Evolutionary conservation across 2,329 filamentous ascomycete genomes (phyloP).

Genomic region (Coccinonectria pachysandricola): DNA sequence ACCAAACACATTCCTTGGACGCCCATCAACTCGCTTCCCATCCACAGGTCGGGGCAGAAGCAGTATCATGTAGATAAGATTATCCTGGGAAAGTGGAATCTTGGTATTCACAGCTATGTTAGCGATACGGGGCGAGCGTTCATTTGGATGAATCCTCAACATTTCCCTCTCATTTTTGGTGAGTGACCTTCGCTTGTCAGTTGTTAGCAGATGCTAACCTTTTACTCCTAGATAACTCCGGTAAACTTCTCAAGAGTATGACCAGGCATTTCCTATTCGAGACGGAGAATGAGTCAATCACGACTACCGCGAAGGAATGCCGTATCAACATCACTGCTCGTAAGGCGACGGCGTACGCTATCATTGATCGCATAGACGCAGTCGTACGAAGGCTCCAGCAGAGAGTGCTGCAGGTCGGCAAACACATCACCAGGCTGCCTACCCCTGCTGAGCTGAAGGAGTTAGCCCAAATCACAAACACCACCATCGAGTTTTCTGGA

Average conservation of each 20-base stretch:
- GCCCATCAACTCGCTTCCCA: slow-evolving; percentile 18
- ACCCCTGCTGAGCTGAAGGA: slow-evolving; percentile 15
- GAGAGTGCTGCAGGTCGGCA: slow-evolving; percentile 16
- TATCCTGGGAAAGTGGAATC: slow-evolving; percentile 38
- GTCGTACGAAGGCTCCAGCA: slow-evolving; percentile 17
- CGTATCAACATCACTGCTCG: slow-evolving; percentile 22
- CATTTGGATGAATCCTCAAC: slow-evolving; percentile 28
- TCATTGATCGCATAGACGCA: slow-evolving; percentile 28
- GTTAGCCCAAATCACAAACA: slow-evolving; percentile 24
- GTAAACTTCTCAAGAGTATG: slow-evolving; percentile 18
- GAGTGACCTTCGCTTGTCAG: too few relatives aligned
- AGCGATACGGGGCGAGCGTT: slow-evolving; percentile 31
- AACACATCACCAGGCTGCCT: slow-evolving; percentile 11
- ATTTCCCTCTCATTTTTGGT: slow-evolving; percentile 38
- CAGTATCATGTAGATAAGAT: slow-evolving; percentile 30
- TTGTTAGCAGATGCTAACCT: too few relatives aligned
- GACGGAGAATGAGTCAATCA: slow-evolving; percentile 22
- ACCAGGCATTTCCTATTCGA: slow-evolving; percentile 22
- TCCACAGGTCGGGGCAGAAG: slow-evolving; percentile 24
- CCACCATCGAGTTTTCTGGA: slow-evolving; percentile 15
- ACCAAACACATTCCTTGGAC: slow-evolving; percentile 31
- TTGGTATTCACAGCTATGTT: slow-evolving; percentile 36
- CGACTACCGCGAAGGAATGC: slow-evolving; percentile 8
- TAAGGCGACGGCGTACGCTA: slow-evolving; percentile 19
- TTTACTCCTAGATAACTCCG: slow-evolving; percentile 7